Conservation (phyloP, 768 basidiomycete genomes). For the Naganishia kalamii region DNA sequence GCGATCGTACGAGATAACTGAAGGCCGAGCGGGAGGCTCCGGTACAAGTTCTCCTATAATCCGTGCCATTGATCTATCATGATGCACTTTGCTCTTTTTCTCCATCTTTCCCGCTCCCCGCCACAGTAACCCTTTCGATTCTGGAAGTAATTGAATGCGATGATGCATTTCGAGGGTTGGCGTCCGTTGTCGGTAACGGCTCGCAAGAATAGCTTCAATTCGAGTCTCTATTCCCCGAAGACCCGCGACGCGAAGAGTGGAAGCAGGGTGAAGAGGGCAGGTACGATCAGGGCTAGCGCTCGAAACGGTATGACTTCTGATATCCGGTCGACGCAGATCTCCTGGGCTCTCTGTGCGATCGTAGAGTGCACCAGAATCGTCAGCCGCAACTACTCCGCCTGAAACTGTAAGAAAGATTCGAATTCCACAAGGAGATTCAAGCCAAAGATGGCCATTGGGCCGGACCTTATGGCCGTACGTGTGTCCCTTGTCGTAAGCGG, state of each 20-base stretch:
- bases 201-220: slow-evolving; percentile 47
- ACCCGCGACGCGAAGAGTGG: slow-evolving; percentile 48
- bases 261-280: slow-evolving; percentile 75
- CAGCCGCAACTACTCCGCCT: slow-evolving; percentile 60
- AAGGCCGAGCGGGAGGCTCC: too few species aligned
- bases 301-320: slow-evolving; percentile 52
- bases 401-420: slow-evolving; percentile 79
- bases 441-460: slow-evolving; percentile 87
- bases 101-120: too few species aligned
- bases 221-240: slow-evolving; percentile 40
- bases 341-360: background rate
- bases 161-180: slow-evolving; percentile 42
- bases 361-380: slow-evolving; percentile 60
- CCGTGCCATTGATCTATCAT: too few species aligned
- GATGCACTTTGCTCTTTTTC: too few species aligned
- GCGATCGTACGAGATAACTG: too few species aligned
- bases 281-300: slow-evolving; percentile 86
- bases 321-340: background rate
- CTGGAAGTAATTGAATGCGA: background rate
- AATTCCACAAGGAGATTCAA: slow-evolving; percentile 83
- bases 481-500: background rate
- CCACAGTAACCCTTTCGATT: too few species aligned
- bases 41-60: too few species aligned
- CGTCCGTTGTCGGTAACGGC: slow-evolving; percentile 40
- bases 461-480: slow-evolving; percentile 68